These are phyloP conservation scores for Plasmodium coatneyi DNA, from an alignment of 169 alveolate species.

Conservation along the genomic window DNA sequence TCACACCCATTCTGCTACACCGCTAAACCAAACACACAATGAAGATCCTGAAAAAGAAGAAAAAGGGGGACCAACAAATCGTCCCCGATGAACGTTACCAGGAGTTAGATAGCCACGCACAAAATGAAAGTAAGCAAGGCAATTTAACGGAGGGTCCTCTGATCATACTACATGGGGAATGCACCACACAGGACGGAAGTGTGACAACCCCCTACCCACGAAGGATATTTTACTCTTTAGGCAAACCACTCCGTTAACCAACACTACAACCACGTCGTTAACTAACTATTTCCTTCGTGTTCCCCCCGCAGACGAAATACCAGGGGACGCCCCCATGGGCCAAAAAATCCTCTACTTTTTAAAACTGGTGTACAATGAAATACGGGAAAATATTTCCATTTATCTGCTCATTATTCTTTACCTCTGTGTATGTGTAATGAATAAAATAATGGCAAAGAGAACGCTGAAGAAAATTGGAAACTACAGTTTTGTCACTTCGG, in stretches of 20 bases:
- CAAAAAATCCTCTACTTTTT: background rate
- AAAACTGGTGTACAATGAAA: background rate
- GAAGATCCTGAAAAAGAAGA: background rate
- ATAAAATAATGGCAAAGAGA: constrained; percentile 49
- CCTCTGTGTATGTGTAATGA: constrained; percentile 57
- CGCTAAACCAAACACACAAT: background rate
- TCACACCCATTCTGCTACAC: background rate
- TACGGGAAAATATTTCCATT: constrained; percentile 1
- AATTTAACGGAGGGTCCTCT: background rate
- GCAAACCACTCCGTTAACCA: background rate
- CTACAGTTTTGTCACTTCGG: constrained; percentile 61
- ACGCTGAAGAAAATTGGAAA: constrained; percentile 48
- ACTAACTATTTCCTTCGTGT: background rate
- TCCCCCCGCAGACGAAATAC: background rate
- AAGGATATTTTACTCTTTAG: background rate
- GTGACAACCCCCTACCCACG: background rate
- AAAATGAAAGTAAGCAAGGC: background rate
- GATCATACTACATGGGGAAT: background rate
- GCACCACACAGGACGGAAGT: background rate
- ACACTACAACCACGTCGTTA: background rate
- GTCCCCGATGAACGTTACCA: background rate
- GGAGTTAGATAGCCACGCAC: background rate
- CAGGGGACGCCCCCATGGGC: background rate
- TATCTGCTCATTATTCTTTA: constrained; percentile 4
- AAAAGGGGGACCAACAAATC: background rate